Conservation (phyloP, 1,284 basidiomycete genomes). For the Mrakiaceae sp. region DNA sequence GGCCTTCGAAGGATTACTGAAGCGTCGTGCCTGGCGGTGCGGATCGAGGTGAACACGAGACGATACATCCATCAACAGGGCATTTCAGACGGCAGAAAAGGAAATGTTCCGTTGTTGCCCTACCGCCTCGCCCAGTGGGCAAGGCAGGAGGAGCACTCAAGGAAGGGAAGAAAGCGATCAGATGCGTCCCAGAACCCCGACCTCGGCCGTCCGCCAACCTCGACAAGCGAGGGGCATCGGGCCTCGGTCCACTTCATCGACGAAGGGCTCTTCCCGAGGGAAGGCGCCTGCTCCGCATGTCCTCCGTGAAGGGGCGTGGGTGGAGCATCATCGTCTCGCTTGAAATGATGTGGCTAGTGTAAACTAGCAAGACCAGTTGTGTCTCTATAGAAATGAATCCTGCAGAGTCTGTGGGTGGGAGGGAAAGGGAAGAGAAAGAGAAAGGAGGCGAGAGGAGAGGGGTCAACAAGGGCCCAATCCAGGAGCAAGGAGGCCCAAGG, state of each 20-base stretch:
- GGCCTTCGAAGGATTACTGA: too few species aligned
- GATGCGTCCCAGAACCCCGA: not conserved
- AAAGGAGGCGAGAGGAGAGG: not conserved
- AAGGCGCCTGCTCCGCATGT: not conserved
- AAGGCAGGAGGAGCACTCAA: not conserved
- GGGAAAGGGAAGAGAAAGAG: not conserved
- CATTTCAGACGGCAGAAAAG: too few species aligned
- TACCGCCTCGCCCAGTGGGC: too few species aligned
- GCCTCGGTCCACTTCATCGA: not conserved
- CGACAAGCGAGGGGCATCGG: not conserved
- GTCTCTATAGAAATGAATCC: slow-evolving; percentile 1
- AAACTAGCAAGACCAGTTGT: slow-evolving; percentile 1
- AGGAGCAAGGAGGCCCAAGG: not conserved
- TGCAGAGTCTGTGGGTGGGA: not conserved
- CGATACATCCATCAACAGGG: too few species aligned
- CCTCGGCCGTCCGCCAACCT: not conserved
- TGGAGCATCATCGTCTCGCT: not conserved
- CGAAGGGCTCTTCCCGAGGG: not conserved
- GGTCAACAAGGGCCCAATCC: not conserved
- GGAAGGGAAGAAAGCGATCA: not conserved
- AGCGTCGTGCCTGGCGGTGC: too few species aligned
- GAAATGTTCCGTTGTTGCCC: too few species aligned
- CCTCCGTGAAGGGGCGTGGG: not conserved
- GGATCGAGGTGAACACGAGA: too few species aligned
- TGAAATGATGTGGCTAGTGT: slow-evolving; percentile 2